Evolutionary conservation across 2,329 filamentous ascomycete species (phyloP), one percentile per base, ranked within the genome.

Genomic region (Beauveria asiatica): DNA sequence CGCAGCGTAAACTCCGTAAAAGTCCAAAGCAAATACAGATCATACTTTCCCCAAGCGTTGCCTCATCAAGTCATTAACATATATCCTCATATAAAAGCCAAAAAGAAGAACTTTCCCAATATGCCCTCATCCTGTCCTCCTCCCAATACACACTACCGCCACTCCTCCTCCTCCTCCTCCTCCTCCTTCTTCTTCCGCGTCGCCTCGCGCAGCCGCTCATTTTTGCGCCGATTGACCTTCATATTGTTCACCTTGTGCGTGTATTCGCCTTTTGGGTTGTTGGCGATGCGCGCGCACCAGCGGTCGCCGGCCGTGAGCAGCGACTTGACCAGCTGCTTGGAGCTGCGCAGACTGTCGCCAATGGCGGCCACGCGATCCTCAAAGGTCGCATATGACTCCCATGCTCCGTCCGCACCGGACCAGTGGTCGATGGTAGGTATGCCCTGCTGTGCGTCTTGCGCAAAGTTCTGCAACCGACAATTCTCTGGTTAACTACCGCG

Each of bases 271-370:
- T 55, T 41, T 3, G 68, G 68, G 39, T 66, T 65, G 59, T 69
- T 70, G 13, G 66, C 68, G 6, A 70, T 64, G 5, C 68, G 62
- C 46, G 64, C 59, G 9, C 57, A 60, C 68, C 68, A 70, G 2
- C 65, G 65, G 11, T 66, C 59, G 9, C 67, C 66, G 11, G 64
- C 62, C 8, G 59, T 63, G 13, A 70, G 55, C 9, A 70, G 63
- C 16, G 66, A 68, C 61, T 69, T 70, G 61, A 70, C 65, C 3
- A 69, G 62, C 58, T 69, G 68, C 61, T 70, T 70, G 3, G 65
- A 69, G 21, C 57, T 55, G 61, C 57, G 62, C 19, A 68, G 52
- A 33, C 63, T 62, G 41, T 64, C 64, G 60, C 66, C 66, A 11
- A 71, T 66, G 25, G 65, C 63, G n/a, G 64, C 64, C 21, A 71